Conservation (phyloP, 352 stramenopile species). For the Phytopythium helicoides region DNA sequence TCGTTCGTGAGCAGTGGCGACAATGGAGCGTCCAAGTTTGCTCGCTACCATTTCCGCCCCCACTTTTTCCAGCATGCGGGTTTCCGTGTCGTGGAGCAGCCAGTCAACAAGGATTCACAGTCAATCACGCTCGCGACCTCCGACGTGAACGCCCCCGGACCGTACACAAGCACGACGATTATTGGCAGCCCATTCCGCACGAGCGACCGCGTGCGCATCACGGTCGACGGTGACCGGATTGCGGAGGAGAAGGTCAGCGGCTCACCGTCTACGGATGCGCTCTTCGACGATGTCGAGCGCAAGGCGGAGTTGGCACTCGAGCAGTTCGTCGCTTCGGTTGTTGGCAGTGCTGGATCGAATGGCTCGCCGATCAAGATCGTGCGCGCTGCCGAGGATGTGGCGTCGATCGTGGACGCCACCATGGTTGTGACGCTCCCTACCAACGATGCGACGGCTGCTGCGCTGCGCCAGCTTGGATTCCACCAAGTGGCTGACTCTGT, state of each 20-base stretch:
- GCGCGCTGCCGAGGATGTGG: slow-evolving; percentile 42
- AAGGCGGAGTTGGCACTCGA: slow-evolving; percentile 63
- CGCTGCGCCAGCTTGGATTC: slow-evolving; percentile 35
- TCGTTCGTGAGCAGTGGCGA: slow-evolving; percentile 95
- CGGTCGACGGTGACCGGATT: background rate
- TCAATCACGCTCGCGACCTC: slow-evolving; percentile 60
- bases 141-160: slow-evolving; percentile 63
- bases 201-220: slow-evolving; percentile 41
- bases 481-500: slow-evolving; percentile 33
- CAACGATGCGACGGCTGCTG: slow-evolving; percentile 24
- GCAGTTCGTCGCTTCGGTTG: slow-evolving; percentile 38
- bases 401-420: background rate
- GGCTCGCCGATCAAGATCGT: slow-evolving; percentile 26
- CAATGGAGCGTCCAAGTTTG: slow-evolving; percentile 93
- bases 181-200: slow-evolving; percentile 61
- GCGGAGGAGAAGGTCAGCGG: background rate
- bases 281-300: slow-evolving; percentile 57
- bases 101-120: slow-evolving; percentile 59
- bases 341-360: slow-evolving; percentile 18
- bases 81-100: slow-evolving; percentile 92
- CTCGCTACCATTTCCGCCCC: slow-evolving; percentile 95
- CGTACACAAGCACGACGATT: slow-evolving; percentile 33
- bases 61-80: slow-evolving; percentile 97
- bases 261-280: slow-evolving; percentile 14
- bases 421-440: slow-evolving; percentile 38